phyloP scores from a whole-genome alignment of 768 basidiomycete genomes.

The Macrolepiota fuliginosa region DNA sequence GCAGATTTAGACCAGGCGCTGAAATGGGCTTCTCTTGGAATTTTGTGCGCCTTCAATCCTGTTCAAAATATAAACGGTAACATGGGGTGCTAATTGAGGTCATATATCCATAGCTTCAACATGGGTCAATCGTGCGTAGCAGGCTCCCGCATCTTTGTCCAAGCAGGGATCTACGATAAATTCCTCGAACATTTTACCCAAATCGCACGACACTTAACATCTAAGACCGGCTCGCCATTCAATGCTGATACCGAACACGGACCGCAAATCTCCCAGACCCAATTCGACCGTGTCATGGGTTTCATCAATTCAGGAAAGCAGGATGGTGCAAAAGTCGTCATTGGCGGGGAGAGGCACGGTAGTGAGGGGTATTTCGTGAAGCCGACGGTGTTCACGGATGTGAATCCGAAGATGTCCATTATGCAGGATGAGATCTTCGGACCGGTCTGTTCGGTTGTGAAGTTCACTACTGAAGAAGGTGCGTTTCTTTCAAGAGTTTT shows the following conservation, averaged over 20 bases:
- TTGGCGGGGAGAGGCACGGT: constrained; percentile 61
- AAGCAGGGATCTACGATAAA: constrained; percentile 73
- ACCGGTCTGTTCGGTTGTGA: constrained; percentile 74
- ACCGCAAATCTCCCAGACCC: constrained; percentile 68
- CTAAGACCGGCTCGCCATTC: constrained; percentile 66
- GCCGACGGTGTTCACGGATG: constrained; percentile 76
- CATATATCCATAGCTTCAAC: constrained; percentile 20
- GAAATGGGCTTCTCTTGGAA: constrained; percentile 48
- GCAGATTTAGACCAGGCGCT: constrained; percentile 64
- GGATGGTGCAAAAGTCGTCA: constrained; percentile 64
- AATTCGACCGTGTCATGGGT: constrained; percentile 69
- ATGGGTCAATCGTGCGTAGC: constrained; percentile 77
- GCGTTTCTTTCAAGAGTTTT: not conserved
- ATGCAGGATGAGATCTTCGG: constrained; percentile 79
- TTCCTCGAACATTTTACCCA: constrained; percentile 61
- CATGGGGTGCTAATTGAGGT: too few relatives aligned
- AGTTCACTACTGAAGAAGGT: constrained; percentile 64
- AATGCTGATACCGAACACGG: constrained; percentile 54
- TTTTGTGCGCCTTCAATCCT: too few relatives aligned
- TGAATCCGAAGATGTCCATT: constrained; percentile 69
- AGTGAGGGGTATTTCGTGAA: constrained; percentile 59
- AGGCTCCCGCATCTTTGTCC: constrained; percentile 81
- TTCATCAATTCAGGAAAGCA: constrained; percentile 78
- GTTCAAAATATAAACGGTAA: too few relatives aligned
- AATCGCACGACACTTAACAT: constrained; percentile 44